Conservation (phyloP, 1,284 basidiomycete species). For the Cutaneotrichosporon spelunceum region DNA sequence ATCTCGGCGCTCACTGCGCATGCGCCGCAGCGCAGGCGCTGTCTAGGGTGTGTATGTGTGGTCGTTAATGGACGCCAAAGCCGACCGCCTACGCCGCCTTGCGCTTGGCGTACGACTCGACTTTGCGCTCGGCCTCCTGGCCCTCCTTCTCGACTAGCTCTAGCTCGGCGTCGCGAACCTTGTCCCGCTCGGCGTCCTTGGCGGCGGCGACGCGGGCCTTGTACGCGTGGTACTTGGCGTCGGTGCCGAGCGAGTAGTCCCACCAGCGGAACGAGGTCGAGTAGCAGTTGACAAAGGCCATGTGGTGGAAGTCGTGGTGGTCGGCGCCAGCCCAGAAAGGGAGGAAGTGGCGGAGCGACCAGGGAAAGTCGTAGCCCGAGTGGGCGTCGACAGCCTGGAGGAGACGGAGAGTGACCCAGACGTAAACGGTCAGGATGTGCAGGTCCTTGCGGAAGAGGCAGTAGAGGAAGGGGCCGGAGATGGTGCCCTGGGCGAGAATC, state of each 20-base stretch:
- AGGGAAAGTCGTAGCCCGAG: constrained; percentile 96
- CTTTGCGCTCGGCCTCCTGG: constrained; percentile 65
- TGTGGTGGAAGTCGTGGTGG: constrained; percentile 93
- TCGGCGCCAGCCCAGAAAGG: constrained; percentile 99
- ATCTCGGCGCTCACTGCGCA: constrained; percentile 4
- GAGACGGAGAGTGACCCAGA: constrained; percentile 86
- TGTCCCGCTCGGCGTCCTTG: constrained; percentile 55
- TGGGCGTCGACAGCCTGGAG: constrained; percentile 98
- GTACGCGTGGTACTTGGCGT: constrained; percentile 74
- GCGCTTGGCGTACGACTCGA: constrained; percentile 29
- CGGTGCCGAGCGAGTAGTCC: constrained; percentile 80
- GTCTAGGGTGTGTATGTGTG: background rate
- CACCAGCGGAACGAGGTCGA: constrained; percentile 91
- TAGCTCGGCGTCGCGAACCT: constrained; percentile 54
- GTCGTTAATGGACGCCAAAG: no score
- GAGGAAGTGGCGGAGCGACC: constrained; percentile 90
- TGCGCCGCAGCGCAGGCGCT: constrained; percentile 4
- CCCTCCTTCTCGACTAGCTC: constrained; percentile 66
- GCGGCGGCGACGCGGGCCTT: constrained; percentile 59
- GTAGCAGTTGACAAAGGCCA: constrained; percentile 60
- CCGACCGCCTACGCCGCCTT: constrained; percentile 9
- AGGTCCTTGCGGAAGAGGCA: constrained; percentile 55
- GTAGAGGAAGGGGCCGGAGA: constrained; percentile 84
- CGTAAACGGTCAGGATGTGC: constrained; percentile 82
- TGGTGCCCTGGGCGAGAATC: constrained; percentile 80